These are phyloP conservation scores for Iberis pinnata DNA, from an alignment of 345 rosid genomes.

Conservation along the genomic window DNA sequence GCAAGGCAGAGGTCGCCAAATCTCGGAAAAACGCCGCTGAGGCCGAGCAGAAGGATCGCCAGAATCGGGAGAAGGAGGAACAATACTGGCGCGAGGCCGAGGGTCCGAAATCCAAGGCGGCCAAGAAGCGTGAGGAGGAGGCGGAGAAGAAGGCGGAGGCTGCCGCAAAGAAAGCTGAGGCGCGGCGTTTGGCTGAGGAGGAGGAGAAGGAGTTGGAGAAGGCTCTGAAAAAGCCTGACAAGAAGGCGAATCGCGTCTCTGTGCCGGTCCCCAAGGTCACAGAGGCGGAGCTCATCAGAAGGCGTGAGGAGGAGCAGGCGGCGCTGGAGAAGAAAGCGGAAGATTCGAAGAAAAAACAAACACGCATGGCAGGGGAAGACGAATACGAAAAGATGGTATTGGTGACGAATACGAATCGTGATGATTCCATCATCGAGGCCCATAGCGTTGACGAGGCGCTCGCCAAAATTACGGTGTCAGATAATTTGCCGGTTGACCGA, in stretches of 20 bases:
- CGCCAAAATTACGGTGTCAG: conserved; percentile 57
- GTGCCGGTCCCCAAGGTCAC: conserved; percentile 84
- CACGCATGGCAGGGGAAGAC: conserved; percentile 69
- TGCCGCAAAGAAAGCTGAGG: conserved; percentile 61
- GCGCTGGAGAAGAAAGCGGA: conserved; percentile 63
- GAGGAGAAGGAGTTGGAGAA: conserved; percentile 83
- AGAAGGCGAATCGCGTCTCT: conserved; percentile 70
- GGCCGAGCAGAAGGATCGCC: conserved; percentile 70
- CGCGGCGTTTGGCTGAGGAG: conserved; percentile 61
- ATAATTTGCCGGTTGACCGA: conserved; percentile 61
- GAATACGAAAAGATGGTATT: conserved; percentile 82
- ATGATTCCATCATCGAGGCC: conserved; percentile 77
- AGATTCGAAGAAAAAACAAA: conserved; percentile 55
- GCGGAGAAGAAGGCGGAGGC: conserved; percentile 81
- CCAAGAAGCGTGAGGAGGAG: conserved; percentile 87
- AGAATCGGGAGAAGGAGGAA: conserved; percentile 69
- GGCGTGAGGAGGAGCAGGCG: conserved; percentile 68
- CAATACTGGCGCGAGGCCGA: conserved; percentile 95
- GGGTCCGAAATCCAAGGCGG: conserved; percentile 69
- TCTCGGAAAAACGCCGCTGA: conserved; percentile 68
- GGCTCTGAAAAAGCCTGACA: conserved; percentile 60
- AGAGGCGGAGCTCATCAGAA: conserved; percentile 54
- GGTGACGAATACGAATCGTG: conserved; percentile 78
- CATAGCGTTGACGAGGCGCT: conserved; percentile 82
- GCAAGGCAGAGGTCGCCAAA: conserved; percentile 88